Evolutionary conservation across 768 basidiomycete species (phyloP).

Genomic region (Lactifluus rugatus): DNA sequence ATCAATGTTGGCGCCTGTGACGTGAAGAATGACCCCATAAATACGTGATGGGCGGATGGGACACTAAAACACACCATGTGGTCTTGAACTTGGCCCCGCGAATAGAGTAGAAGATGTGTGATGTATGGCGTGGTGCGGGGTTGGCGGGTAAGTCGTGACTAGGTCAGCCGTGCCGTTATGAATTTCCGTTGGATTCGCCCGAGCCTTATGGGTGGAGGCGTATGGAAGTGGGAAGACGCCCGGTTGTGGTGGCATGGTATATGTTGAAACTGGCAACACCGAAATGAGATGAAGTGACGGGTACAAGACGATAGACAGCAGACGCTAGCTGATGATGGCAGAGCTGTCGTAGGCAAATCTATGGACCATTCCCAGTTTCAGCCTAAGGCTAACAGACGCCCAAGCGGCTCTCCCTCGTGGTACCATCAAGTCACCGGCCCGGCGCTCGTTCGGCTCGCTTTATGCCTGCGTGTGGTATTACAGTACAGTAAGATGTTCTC

Average conservation of each 20-base stretch:
- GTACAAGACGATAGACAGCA: neutral
- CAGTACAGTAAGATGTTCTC: no score
- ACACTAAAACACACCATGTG: conserved; percentile 6
- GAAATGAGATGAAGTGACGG: neutral
- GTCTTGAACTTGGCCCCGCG: conserved; percentile 12
- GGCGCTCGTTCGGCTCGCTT: neutral
- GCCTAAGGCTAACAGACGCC: neutral
- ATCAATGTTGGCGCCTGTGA: conserved; percentile 25
- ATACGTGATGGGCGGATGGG: neutral
- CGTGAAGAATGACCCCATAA: neutral
- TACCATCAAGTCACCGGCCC: neutral
- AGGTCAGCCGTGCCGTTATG: conserved; percentile 26
- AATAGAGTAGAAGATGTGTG: conserved; percentile 39
- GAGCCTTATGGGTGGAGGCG: conserved; percentile 37
- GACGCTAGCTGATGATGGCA: neutral
- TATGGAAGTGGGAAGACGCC: conserved; percentile 59
- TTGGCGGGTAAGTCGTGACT: conserved; percentile 29
- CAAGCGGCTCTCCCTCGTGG: neutral
- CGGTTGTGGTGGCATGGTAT: conserved; percentile 55
- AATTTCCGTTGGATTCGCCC: conserved; percentile 21
- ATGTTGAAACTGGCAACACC: neutral
- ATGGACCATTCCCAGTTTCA: neutral
- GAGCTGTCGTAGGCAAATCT: neutral
- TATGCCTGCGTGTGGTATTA: neutral
- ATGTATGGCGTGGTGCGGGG: conserved; percentile 32